A percentile compares a stretch with the other conserved stretches of the same genome.
These are phyloP conservation scores for Peronospora farinosa DNA, from an alignment of 352 stramenopile species.

Conservation along the genomic window DNA sequence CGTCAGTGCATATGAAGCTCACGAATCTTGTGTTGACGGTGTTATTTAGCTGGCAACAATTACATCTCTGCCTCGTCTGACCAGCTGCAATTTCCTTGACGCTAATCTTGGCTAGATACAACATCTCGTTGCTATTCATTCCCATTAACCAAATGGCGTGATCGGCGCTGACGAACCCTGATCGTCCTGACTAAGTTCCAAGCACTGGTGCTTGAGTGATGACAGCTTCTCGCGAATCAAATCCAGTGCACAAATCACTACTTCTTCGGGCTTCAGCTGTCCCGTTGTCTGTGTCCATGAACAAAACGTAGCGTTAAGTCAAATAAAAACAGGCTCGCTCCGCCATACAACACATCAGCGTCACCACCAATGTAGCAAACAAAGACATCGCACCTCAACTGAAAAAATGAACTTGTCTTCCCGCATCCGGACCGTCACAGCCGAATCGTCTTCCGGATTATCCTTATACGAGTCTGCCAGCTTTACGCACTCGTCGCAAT, in stretches of 20 bases:
- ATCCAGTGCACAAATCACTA: conserved; percentile 82
- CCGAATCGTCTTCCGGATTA: conserved; percentile 92
- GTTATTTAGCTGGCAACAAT: neutral
- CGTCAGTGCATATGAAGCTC: conserved; percentile 8
- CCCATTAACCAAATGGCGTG: conserved; percentile 71
- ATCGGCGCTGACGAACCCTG: conserved; percentile 53
- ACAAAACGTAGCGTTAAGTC: neutral
- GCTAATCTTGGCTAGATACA: conserved; percentile 15
- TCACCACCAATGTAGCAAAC: neutral
- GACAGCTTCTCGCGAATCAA: conserved; percentile 83
- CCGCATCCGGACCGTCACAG: conserved; percentile 83
- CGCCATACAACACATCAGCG: neutral
- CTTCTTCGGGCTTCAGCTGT: conserved; percentile 76
- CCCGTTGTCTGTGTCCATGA: conserved; percentile 55
- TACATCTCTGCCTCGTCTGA: conserved; percentile 1
- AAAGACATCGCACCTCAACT: conserved; percentile 70
- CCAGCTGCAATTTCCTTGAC: conserved; percentile 2
- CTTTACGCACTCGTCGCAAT: conserved; percentile 93
- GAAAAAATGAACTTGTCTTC: conserved; percentile 95
- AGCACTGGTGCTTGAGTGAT: conserved; percentile 80
- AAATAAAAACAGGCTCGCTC: conserved; percentile 3
- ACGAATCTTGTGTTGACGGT: conserved; percentile 8
- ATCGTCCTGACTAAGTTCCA: conserved; percentile 81
- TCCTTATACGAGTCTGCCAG: conserved; percentile 91
- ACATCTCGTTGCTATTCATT: conserved; percentile 9